phyloP scores from a whole-genome alignment of 2,329 filamentous ascomycete genomes.

The Ophiostoma quercus region DNA sequence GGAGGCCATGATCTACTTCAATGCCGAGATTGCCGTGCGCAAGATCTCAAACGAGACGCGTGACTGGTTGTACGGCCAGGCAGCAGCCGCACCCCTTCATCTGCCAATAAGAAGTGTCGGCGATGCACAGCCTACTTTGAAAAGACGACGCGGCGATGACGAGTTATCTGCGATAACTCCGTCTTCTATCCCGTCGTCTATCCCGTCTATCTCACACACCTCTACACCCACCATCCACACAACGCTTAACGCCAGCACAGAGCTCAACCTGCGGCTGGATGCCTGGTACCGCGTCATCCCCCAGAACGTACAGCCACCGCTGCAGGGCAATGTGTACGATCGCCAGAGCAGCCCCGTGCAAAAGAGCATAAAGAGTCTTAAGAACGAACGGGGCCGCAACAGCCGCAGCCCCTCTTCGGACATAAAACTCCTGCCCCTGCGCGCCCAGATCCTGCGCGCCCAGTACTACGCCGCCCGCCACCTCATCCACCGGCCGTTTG shows the following conservation, averaged over 20 bases:
- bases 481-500: conserved; percentile 62
- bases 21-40: conserved; percentile 41
- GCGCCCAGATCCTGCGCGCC: conserved; percentile 62
- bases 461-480: conserved; percentile 69
- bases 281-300: conserved; percentile 39
- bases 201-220: no score
- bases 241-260: conserved; percentile 34
- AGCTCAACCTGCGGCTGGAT: conserved; percentile 39
- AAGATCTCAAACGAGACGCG: conserved; percentile 42
- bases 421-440: conserved; percentile 39
- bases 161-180: background rate
- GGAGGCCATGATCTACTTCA: conserved; percentile 37
- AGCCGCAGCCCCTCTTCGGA: background rate
- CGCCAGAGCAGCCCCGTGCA: background rate
- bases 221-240: conserved; percentile 28
- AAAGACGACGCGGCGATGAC: conserved; percentile 15
- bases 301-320: conserved; percentile 43
- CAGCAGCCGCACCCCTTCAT: background rate
- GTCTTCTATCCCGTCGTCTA: background rate
- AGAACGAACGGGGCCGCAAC: background rate
- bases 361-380: background rate
- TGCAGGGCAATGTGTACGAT: conserved; percentile 43
- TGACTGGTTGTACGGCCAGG: conserved; percentile 37
- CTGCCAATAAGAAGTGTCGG: conserved; percentile 11
- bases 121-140: background rate